Evolutionary conservation across 768 basidiomycete genomes (phyloP), one percentile per base, ranked within the genome.

Genomic region (Auricularia auricula-judae): DNA sequence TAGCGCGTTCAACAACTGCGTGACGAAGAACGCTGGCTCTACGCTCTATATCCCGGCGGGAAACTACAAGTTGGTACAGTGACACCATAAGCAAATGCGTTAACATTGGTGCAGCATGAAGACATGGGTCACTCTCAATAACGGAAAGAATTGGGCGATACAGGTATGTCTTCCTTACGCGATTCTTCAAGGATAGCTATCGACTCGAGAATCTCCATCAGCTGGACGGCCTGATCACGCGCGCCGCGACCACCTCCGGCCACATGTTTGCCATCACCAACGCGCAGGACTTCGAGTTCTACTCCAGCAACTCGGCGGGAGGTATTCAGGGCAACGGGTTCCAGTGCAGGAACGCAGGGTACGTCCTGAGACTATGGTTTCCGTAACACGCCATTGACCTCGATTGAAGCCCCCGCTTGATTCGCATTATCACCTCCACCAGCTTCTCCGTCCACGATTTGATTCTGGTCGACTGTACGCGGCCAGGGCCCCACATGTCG

Each of bases 401-500:
- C 29, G 29, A 29, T 29, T 29, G 29, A 29, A 29, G 29, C 29
- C 29, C 29, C 29, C 29, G 29, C 29, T 29, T 23, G 14, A 47
- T 3, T 21, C 16, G 16, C 16, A 67, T 74, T 4, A 65, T 71
- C 47, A 71, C 68, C 16, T 71, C 71, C 14, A 69, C 65, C 3
- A 71, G 70, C 65, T 74, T 68, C 67, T 74, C 73, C 16, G 60
- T 74, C 2, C 73, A 74, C 54, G 73, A 74, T 63, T 66, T 74
- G 42, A 68, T 74, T 53, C 67, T 74, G n/a, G 73, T 74, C 14
- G 73, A 74, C 63, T 73, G 64, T 63, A 18, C 64, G 66, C 4
- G 29, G 29, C 29, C 29, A 29, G 29, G 29, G 29, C 3, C 29
- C 29, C 29, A 29, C 29, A 29, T 29, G 3, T 21, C 18, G 33